A percentile compares a stretch with the other conserved stretches of the same genome.
These are phyloP conservation scores for Myrica gale DNA, from an alignment of 306 rosid species.

Conservation along the genomic window DNA sequence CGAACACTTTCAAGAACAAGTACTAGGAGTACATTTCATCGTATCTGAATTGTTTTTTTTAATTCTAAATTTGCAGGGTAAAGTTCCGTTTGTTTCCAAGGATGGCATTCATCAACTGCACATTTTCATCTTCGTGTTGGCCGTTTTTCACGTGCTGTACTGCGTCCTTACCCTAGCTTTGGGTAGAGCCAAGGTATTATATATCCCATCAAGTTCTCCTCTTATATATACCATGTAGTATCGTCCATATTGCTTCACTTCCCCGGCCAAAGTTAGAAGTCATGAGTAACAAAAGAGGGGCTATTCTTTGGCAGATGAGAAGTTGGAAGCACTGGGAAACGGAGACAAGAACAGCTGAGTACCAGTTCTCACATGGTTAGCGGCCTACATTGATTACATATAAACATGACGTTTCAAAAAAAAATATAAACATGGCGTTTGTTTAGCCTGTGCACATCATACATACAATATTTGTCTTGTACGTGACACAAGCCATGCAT, in stretches of 20 bases:
- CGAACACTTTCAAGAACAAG: background rate
- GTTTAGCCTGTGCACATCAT: background rate
- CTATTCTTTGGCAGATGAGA: conserved; percentile 55
- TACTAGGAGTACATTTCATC: background rate
- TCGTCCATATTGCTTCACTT: background rate
- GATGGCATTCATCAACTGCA: conserved; percentile 83
- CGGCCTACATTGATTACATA: background rate
- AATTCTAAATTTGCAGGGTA: conserved; percentile 39
- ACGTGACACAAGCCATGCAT: background rate
- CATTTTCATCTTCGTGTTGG: conserved; percentile 75
- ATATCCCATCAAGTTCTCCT: too few species aligned
- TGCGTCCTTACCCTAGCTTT: conserved; percentile 69
- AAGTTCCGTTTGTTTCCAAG: conserved; percentile 60
- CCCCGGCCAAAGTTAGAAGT: background rate
- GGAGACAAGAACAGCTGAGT: conserved; percentile 69
- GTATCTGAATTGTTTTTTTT: background rate
- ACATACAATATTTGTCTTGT: background rate
- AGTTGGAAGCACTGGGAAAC: conserved; percentile 91
- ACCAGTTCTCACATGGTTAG: conserved; percentile 85
- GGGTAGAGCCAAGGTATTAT: conserved; percentile 64
- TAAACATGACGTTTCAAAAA: too few species aligned
- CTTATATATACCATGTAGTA: too few species aligned
- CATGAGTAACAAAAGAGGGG: background rate
- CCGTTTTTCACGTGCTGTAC: conserved; percentile 64
- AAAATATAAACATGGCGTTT: too few species aligned